Evolutionary conservation across 306 rosid species (phyloP), one percentile per base, ranked within the genome.

Genomic region (Alnus rubra): DNA sequence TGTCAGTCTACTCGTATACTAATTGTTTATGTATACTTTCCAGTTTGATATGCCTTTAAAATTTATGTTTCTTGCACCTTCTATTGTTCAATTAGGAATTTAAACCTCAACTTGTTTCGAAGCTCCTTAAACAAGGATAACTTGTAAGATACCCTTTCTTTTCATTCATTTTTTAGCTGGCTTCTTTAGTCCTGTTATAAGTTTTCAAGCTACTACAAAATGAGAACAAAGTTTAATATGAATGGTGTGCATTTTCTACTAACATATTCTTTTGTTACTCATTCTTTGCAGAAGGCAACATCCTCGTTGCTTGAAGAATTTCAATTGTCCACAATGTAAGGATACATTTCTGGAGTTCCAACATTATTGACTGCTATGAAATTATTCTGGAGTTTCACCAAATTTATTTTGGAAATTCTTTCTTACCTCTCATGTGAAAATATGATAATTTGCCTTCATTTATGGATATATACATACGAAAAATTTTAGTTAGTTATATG

Each of bases 321-420:
- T 85, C 74, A 74, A 45, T 50, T 94, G 98, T 84, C 93, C 92
- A 76, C 84, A 69, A 77, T 89, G 98, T 94, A 91, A 89, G 97
- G 49, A 76, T 42, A 30, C 49, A 71, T 37, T 71, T 23, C 5
- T 52, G 37, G 44, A 64, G 70, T 53, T 39, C 73, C 78, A 49
- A 63, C 28, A 67, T 69, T 62, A n/a, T 82, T 74, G 47, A 18
- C 70, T 53, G 15, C 75, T 79, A 67, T 45, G 19, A 13, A 30
- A 55, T 8, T 76, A 23, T 18, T 18, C 63, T 69, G 54, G 50
- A 78, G 55, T 53, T 75, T 76, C n/a, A 37, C 73, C 16, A 10
- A 10, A 49, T 9, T 49, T 49, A 42, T 42, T 42, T 42, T 42
- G 45, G 7, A 42, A 42, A 7, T 42, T 42, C 45, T 42, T 42